A percentile compares a stretch with the other conserved stretches of the same genome.
Conservation (phyloP, 805 yeast genomes). For the Yarrowia sp. region DNA sequence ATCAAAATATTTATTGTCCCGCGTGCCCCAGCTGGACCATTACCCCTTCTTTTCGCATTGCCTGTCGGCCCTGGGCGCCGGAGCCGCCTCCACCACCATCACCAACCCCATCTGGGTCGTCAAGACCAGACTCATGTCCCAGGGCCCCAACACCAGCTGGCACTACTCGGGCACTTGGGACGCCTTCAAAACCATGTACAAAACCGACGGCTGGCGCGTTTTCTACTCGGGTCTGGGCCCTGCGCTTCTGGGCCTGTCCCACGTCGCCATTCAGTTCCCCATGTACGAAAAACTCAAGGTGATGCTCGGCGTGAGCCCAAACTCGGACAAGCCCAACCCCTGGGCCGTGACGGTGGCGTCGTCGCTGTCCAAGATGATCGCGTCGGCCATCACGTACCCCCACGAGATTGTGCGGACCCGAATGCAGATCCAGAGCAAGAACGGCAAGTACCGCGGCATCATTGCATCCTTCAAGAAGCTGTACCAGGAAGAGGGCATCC, state of each 20-base stretch:
- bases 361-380: constrained; percentile 79
- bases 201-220: constrained; percentile 72
- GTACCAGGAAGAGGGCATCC: constrained; percentile 64
- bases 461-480: constrained; percentile 43
- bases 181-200: constrained; percentile 77
- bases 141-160: constrained; percentile 38
- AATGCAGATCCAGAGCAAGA: constrained; percentile 57
- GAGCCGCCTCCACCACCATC: constrained; percentile 74
- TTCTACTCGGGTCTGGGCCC: constrained; percentile 90
- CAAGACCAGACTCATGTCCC: constrained; percentile 87
- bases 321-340: constrained; percentile 19
- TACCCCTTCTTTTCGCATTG: constrained; percentile 42
- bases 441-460: constrained; percentile 39
- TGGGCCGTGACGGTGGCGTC: constrained; percentile 53
- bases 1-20: constrained; percentile 51
- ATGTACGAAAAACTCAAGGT: constrained; percentile 78
- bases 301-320: constrained; percentile 38
- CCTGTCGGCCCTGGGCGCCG: constrained; percentile 78
- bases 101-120: constrained; percentile 99
- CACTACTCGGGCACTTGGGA: constrained; percentile 75
- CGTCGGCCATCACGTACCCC: constrained; percentile 86
- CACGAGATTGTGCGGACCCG: constrained; percentile 93
- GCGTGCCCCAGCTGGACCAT: constrained; percentile 35
- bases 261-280: constrained; percentile 96
- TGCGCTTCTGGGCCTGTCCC: constrained; percentile 82